Conservation (phyloP, 352 stramenopile genomes). For the Globisporangium megalacanthum region DNA sequence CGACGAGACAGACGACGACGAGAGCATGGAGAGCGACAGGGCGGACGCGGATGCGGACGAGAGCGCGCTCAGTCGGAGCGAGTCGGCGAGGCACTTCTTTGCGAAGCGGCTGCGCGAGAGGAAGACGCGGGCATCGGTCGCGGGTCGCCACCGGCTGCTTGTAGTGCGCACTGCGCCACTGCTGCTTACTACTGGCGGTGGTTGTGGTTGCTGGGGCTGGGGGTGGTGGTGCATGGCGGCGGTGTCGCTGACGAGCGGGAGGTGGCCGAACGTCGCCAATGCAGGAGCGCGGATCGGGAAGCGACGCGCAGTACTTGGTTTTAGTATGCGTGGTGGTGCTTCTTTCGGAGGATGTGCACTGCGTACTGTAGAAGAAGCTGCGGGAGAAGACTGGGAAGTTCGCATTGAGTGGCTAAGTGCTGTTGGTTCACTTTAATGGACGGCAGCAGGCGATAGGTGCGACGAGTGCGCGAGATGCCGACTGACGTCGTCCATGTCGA, state of each 20-base stretch:
- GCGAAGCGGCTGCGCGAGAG: slow-evolving; percentile 9
- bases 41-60: not conserved
- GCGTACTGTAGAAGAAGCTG: not conserved
- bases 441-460: no score
- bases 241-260: not conserved
- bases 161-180: not conserved
- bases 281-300: not conserved
- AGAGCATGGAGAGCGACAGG: no score
- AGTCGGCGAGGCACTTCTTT: slow-evolving; percentile 8
- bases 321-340: not conserved
- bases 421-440: no score
- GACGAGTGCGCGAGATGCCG: no score
- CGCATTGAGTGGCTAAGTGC: no score
- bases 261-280: not conserved
- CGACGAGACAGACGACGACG: slow-evolving; percentile 1
- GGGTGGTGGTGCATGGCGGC: not conserved
- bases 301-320: not conserved
- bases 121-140: slow-evolving; percentile 4
- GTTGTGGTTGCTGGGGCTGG: not conserved
- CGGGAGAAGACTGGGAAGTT: slow-evolving; percentile 1
- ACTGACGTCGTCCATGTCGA: no score
- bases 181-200: no score
- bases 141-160: not conserved
- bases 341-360: not conserved
- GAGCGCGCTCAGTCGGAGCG: slow-evolving; percentile 6